phyloP scores from a whole-genome alignment of 768 basidiomycete species.

The Suillus americanus region DNA sequence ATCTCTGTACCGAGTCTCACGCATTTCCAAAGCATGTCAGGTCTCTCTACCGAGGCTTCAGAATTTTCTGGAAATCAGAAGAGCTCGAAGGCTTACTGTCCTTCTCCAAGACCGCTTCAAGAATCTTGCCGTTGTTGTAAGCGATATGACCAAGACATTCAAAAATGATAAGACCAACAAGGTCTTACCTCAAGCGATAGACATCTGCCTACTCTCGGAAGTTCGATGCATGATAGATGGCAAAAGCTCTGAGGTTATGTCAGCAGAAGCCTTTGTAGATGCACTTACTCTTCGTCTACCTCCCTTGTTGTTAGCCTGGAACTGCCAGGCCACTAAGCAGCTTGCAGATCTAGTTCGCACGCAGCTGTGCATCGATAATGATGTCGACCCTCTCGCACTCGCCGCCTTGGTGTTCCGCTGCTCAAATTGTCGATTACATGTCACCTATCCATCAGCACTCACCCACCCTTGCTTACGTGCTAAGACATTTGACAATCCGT shows the following conservation, averaged over 20 bases:
- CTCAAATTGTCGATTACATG: background rate
- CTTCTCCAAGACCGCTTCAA: background rate
- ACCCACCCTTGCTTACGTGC: background rate
- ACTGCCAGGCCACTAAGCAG: background rate
- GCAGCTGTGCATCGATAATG: background rate
- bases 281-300: background rate
- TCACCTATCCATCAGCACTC: constrained; percentile 1
- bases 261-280: background rate
- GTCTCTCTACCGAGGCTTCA: background rate
- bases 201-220: background rate
- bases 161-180: background rate
- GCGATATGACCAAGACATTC: background rate
- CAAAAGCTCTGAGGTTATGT: background rate
- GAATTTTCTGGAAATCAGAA: background rate
- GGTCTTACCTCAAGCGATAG: background rate
- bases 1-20: background rate
- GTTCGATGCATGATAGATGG: background rate
- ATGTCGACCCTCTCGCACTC: background rate
- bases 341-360: background rate
- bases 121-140: background rate
- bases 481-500: background rate
- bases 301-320: background rate
- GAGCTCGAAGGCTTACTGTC: background rate
- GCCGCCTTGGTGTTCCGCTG: background rate
- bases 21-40: background rate